A percentile compares a stretch with the other conserved stretches of the same genome.
phyloP scores from a whole-genome alignment of 345 rosid genomes.

The Tarenaya hassleriana region DNA sequence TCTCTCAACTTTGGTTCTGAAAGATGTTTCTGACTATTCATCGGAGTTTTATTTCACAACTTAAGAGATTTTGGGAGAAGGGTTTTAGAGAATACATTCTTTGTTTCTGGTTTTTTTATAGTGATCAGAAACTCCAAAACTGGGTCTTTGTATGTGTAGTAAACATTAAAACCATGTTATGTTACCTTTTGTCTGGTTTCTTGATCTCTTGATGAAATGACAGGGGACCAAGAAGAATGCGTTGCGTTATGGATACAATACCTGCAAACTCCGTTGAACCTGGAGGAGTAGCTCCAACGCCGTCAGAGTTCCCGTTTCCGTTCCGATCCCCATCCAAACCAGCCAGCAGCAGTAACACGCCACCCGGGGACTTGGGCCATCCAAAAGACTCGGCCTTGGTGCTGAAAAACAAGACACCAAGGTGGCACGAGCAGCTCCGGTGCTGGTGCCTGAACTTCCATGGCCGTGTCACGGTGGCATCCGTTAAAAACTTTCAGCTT shows the following conservation, averaged over 20 bases:
- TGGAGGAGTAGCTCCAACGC: slow-evolving; percentile 16
- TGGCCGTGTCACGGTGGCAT: slow-evolving; percentile 75
- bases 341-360: slow-evolving; percentile 10
- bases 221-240: slow-evolving; percentile 86
- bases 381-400: slow-evolving; percentile 38
- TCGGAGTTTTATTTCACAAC: neutral
- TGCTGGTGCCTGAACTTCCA: slow-evolving; percentile 81
- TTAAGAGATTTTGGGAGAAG: neutral
- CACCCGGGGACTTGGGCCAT: slow-evolving; percentile 29
- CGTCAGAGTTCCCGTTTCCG: slow-evolving; percentile 30
- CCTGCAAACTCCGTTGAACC: slow-evolving; percentile 43
- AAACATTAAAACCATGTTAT: neutral
- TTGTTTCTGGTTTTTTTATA: too few species aligned
- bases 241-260: slow-evolving; percentile 48
- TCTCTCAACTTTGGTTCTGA: slow-evolving; percentile 3
- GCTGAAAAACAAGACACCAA: slow-evolving; percentile 60
- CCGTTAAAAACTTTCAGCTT: slow-evolving; percentile 59
- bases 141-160: neutral
- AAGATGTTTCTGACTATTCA: neutral
- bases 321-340: slow-evolving; percentile 45
- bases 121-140: too few species aligned
- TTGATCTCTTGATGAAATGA: slow-evolving; percentile 3
- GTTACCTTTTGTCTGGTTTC: neutral
- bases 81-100: neutral
- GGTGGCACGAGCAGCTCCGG: slow-evolving; percentile 83